Conservation (phyloP, 2,329 filamentous ascomycete species). For the Lecanicillium sp. region DNA sequence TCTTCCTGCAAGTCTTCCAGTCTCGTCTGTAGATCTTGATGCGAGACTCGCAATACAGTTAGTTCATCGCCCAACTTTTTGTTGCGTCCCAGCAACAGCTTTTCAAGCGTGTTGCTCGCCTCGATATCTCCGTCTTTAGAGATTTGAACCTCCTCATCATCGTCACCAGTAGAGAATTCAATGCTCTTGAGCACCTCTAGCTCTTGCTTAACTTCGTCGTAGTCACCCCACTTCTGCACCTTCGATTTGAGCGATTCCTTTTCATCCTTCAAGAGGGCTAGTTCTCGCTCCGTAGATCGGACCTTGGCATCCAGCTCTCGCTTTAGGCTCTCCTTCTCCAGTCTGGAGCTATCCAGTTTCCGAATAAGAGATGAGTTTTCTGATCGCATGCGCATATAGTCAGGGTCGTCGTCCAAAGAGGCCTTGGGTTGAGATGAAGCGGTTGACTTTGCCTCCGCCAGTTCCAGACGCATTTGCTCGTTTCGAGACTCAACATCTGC, state of each 20-base stretch:
- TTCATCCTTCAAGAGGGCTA: constrained; percentile 68
- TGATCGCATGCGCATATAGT: constrained; percentile 78
- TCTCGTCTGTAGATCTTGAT: constrained; percentile 80
- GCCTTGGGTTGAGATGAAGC: constrained; percentile 54
- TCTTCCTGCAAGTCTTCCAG: constrained; percentile 78
- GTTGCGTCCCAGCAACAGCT: constrained; percentile 84
- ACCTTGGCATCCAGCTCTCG: constrained; percentile 70
- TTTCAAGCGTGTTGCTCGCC: constrained; percentile 77
- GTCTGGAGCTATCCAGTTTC: constrained; percentile 75
- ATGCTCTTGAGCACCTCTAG: constrained; percentile 96
- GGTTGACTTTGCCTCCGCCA: constrained; percentile 77
- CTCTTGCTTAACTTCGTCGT: constrained; percentile 94
- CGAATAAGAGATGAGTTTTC: constrained; percentile 90
- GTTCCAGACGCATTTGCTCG: constrained; percentile 82
- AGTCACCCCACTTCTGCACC: constrained; percentile 85
- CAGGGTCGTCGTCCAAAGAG: constrained; percentile 79
- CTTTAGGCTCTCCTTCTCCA: constrained; percentile 78
- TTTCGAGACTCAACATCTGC: constrained; percentile 92
- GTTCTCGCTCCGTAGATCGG: constrained; percentile 73
- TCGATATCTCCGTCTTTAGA: constrained; percentile 30
- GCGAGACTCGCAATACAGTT: constrained; percentile 85
- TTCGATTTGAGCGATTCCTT: constrained; percentile 74
- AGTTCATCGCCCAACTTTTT: constrained; percentile 95
- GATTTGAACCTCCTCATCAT: constrained; percentile 62
- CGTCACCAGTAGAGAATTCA: constrained; percentile 87